phyloP scores from a whole-genome alignment of 495 filamentous ascomycete genomes.

The Barbatosphaeria neglecta region DNA sequence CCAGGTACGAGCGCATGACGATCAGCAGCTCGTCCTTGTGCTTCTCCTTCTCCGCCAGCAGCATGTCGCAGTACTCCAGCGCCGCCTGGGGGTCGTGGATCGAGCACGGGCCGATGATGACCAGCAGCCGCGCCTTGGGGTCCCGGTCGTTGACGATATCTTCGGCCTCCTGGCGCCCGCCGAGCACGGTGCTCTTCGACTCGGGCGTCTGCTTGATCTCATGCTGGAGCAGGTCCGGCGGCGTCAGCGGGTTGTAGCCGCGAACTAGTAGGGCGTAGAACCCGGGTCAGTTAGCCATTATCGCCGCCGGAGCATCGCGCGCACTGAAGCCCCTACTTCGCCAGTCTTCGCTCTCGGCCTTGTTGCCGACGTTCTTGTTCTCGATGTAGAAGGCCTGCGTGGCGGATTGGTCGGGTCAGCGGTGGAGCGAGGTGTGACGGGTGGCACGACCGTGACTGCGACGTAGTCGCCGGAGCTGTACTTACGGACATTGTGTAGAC shows the following conservation, averaged over 20 bases:
- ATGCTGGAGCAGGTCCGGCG: constrained; percentile 89
- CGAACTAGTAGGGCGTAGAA: constrained; percentile 44
- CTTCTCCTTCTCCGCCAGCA: constrained; percentile 76
- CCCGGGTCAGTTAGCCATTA: constrained; percentile 7
- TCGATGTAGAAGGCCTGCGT: constrained; percentile 67
- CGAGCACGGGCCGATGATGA: constrained; percentile 91
- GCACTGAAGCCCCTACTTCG: constrained; percentile 45
- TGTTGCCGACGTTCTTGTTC: constrained; percentile 83
- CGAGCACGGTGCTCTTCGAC: constrained; percentile 69
- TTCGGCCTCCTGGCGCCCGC: constrained; percentile 70
- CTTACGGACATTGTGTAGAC: background rate
- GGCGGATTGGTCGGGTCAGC: constrained; percentile 7
- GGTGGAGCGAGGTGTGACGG: background rate
- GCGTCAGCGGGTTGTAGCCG: constrained; percentile 86
- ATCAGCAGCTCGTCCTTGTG: constrained; percentile 83
- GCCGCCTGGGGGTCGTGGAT: constrained; percentile 93
- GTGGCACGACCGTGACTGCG: no score
- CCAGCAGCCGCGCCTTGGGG: constrained; percentile 63
- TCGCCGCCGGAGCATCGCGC: background rate
- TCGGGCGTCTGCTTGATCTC: constrained; percentile 73
- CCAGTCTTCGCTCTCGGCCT: constrained; percentile 73
- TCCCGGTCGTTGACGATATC: constrained; percentile 73
- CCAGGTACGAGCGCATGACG: constrained; percentile 95
- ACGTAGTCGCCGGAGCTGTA: no score
- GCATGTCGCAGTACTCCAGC: constrained; percentile 81